Conservation (phyloP, 202 grass and related monocot genomes). For the Panicum hallii region DNA sequence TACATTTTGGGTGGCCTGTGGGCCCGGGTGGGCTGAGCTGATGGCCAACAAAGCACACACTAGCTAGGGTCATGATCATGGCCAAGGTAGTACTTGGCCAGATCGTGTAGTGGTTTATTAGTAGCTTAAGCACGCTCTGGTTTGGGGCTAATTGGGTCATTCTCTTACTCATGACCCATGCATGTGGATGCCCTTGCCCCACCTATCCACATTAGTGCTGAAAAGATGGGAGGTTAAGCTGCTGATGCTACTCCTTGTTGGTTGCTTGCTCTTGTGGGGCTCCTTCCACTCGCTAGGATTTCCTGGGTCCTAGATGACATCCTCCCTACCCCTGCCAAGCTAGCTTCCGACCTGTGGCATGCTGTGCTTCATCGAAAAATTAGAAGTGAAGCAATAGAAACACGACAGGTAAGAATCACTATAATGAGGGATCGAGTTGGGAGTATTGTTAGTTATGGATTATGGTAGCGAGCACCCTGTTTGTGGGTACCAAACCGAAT, state of each 20-base stretch:
- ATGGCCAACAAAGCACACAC: conserved; percentile 41
- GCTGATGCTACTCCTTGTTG: not conserved
- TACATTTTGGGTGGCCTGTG: conserved; percentile 2
- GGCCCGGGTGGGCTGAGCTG: not conserved
- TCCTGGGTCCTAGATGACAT: not conserved
- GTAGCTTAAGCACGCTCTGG: conserved; percentile 18
- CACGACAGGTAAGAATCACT: not conserved
- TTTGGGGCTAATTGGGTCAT: conserved; percentile 33
- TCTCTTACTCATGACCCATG: not conserved
- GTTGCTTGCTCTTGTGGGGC: not conserved
- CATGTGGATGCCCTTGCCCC: conserved; percentile 35
- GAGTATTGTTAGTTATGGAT: not conserved
- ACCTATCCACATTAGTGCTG: conserved; percentile 5
- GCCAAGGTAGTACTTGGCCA: not conserved
- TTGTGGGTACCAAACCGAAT: too few species aligned
- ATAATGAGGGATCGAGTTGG: not conserved
- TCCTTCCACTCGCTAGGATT: not conserved
- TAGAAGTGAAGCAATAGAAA: not conserved
- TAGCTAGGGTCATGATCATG: conserved; percentile 37
- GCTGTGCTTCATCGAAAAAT: not conserved
- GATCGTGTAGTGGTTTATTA: conserved; percentile 17
- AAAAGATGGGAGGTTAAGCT: conserved; percentile 46
- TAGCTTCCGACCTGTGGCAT: not conserved
- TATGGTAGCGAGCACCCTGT: not conserved
- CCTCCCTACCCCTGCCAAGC: not conserved